Percentiles rank a stretch among this genome's conserved stretches.
These are phyloP conservation scores for Colletotrichum sp. DNA, from an alignment of 2,329 filamentous ascomycete species.

Conservation along the genomic window DNA sequence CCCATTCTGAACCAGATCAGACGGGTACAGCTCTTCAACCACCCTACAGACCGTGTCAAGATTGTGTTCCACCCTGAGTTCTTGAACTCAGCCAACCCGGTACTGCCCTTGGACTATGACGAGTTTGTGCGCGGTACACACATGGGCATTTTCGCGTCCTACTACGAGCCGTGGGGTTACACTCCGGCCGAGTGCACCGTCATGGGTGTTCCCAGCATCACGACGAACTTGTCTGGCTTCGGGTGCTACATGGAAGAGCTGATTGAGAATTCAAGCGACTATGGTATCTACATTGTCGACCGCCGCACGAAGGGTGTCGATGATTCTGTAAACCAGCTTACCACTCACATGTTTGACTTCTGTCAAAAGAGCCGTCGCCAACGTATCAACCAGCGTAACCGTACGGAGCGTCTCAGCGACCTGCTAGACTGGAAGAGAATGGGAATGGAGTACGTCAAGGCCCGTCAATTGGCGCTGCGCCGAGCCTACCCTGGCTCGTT, in stretches of 20 bases:
- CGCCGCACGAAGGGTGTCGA: slow-evolving; percentile 94
- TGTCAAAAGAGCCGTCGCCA: slow-evolving; percentile 91
- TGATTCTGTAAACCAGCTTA: slow-evolving; percentile 95
- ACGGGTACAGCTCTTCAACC: slow-evolving; percentile 95
- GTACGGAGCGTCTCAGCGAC: slow-evolving; percentile 93
- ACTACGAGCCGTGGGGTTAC: slow-evolving; percentile 99
- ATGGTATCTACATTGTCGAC: slow-evolving; percentile 99
- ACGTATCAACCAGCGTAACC: slow-evolving; percentile 97
- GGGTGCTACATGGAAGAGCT: slow-evolving; percentile 99
- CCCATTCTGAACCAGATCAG: slow-evolving; percentile 96
- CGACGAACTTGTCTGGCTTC: slow-evolving; percentile 96
- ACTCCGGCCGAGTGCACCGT: slow-evolving; percentile 98
- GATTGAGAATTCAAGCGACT: slow-evolving; percentile 97
- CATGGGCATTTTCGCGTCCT: slow-evolving; percentile 93
- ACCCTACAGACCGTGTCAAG: slow-evolving; percentile 94
- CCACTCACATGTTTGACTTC: slow-evolving; percentile 93
- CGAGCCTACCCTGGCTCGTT: slow-evolving; percentile 92
- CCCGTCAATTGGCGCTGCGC: slow-evolving; percentile 87
- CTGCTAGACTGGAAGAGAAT: slow-evolving; percentile 98
- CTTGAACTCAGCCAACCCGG: slow-evolving; percentile 92
- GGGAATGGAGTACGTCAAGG: slow-evolving; percentile 99
- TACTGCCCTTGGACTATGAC: slow-evolving; percentile 95
- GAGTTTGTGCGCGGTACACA: slow-evolving; percentile 98
- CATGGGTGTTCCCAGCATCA: slow-evolving; percentile 98
- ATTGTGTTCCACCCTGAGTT: slow-evolving; percentile 98